Conservation (phyloP, 495 filamentous ascomycete species). For the Talaromyces liani region DNA sequence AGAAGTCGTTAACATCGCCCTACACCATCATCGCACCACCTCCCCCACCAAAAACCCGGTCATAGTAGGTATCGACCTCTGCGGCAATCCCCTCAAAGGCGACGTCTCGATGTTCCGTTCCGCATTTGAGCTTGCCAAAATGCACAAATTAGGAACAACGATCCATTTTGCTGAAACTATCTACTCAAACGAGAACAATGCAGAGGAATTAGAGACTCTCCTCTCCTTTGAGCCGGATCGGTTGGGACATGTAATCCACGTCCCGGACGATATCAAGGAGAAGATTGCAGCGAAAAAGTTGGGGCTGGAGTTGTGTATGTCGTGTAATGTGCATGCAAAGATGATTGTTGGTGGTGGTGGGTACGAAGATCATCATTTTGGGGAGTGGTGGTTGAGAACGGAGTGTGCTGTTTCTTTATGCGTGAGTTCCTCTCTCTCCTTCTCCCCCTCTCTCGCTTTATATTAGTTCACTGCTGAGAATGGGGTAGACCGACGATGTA, state of each 20-base stretch:
- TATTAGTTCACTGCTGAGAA: neutral
- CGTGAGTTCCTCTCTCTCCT: conserved; percentile 38
- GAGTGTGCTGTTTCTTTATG: conserved; percentile 49
- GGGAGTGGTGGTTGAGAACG: conserved; percentile 46
- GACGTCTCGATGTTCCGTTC: conserved; percentile 48
- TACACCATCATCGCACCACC: conserved; percentile 39
- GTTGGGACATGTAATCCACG: conserved; percentile 74
- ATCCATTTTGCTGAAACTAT: conserved; percentile 72
- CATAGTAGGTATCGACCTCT: conserved; percentile 74
- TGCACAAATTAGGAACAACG: conserved; percentile 51
- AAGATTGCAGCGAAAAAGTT: conserved; percentile 47
- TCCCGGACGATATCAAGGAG: conserved; percentile 46
- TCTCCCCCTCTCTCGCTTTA: conserved; percentile 1
- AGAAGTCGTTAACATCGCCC: conserved; percentile 56
- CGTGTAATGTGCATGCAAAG: conserved; percentile 72
- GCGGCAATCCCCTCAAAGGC: conserved; percentile 63
- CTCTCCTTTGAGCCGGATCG: conserved; percentile 61
- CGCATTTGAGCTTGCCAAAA: conserved; percentile 49
- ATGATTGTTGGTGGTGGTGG: conserved; percentile 46
- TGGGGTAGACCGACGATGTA: conserved; percentile 71
- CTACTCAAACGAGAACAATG: conserved; percentile 29
- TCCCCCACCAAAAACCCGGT: conserved; percentile 45
- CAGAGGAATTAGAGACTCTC: conserved; percentile 52
- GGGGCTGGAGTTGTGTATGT: conserved; percentile 70
- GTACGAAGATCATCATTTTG: conserved; percentile 66